A percentile compares a stretch with the other conserved stretches of the same genome.
phyloP scores from a whole-genome alignment of 2,329 filamentous ascomycete species.

The Cryphonectria radicalis region DNA sequence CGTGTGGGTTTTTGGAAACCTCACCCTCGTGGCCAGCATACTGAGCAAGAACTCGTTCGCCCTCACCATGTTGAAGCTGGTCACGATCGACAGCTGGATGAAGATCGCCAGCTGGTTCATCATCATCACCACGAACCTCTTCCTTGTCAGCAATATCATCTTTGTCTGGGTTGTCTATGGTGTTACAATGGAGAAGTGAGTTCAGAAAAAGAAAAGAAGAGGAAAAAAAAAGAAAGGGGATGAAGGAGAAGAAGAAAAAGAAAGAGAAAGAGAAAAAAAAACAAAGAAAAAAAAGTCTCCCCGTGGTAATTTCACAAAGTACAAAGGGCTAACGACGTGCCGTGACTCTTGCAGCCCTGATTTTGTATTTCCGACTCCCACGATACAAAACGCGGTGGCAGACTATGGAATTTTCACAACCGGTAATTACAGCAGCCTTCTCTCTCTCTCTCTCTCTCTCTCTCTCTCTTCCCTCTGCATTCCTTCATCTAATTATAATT shows the following conservation, averaged over 20 bases:
- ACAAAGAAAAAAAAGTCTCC: too few species aligned
- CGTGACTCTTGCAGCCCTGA: not conserved
- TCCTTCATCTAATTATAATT: too few species aligned
- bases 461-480: not conserved
- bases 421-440: not conserved
- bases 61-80: not conserved
- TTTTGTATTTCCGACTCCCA: not conserved
- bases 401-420: not conserved
- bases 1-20: not conserved
- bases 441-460: not conserved
- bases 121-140: not conserved
- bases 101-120: not conserved
- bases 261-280: too few species aligned
- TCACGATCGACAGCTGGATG: not conserved
- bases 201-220: not conserved
- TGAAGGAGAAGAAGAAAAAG: too few species aligned
- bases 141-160: not conserved
- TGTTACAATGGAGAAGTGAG: not conserved
- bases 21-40: not conserved
- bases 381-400: not conserved
- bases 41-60: conserved; percentile 10
- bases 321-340: not conserved
- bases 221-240: too few species aligned
- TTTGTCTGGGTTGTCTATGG: not conserved
- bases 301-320: too few species aligned